Evolutionary conservation across 805 yeast genomes (phyloP).

Genomic region (Monosporozyma servazzii): DNA sequence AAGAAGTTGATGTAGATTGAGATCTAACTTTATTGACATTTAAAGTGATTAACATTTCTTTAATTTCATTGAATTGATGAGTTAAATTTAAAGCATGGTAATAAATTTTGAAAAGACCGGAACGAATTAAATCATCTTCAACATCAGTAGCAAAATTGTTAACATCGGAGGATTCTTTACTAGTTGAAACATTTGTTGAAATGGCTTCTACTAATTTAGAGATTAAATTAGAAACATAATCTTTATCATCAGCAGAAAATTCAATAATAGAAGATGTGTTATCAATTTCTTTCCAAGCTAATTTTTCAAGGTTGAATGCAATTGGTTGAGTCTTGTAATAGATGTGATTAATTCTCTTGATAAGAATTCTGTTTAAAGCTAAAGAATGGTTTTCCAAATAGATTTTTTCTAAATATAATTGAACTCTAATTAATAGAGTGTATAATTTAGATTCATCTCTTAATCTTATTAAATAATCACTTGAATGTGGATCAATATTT

Average conservation of each 20-base stretch:
- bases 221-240: conserved; percentile 47
- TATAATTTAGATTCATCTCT: conserved; percentile 78
- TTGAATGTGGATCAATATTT: conserved; percentile 87
- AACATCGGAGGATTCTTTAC: conserved; percentile 58
- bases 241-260: conserved; percentile 23
- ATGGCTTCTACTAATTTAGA: conserved; percentile 36
- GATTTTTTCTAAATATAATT: conserved; percentile 69
- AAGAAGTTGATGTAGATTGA: conserved; percentile 56
- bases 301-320: conserved; percentile 55
- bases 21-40: conserved; percentile 48
- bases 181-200: conserved; percentile 8
- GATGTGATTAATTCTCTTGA: conserved; percentile 82
- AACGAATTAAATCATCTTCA: conserved; percentile 65
- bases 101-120: conserved; percentile 77
- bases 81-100: conserved; percentile 84
- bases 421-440: conserved; percentile 70
- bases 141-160: conserved; percentile 31
- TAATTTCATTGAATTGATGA: conserved; percentile 56
- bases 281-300: conserved; percentile 58
- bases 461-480: conserved; percentile 84
- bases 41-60: conserved; percentile 79
- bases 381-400: conserved; percentile 50
- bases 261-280: conserved; percentile 22
- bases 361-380: conserved; percentile 50
- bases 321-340: conserved; percentile 84